These are phyloP conservation scores for Piper betle DNA, from an alignment of 164 flowering plant genomes.

Conservation along the genomic window DNA sequence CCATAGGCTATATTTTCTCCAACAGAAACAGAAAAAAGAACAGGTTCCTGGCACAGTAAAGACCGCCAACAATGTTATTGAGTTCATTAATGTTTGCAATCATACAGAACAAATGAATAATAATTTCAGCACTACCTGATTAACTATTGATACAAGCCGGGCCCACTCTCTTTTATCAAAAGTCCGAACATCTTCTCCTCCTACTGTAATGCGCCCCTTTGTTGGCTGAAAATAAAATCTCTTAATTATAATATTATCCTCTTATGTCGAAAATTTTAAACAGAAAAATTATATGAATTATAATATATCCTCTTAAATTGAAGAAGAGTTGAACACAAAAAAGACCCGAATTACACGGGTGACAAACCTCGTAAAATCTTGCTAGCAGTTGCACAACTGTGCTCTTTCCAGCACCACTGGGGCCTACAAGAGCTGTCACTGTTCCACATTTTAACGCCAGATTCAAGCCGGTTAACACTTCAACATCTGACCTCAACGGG, in stretches of 20 bases:
- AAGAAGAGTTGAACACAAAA: no score
- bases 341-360: no score
- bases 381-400: conserved; percentile 93
- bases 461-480: conserved; percentile 57
- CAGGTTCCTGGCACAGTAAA: conserved; percentile 52
- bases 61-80: not conserved
- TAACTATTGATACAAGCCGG: conserved; percentile 74
- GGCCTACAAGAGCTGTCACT: conserved; percentile 85
- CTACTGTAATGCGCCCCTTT: conserved; percentile 74
- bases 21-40: conserved; percentile 85
- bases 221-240: conserved; percentile 52
- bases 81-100: not conserved
- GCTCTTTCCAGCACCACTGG: conserved; percentile 97
- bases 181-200: conserved; percentile 84
- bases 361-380: conserved; percentile 80
- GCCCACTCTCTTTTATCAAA: conserved; percentile 99
- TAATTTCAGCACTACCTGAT: conserved; percentile 38
- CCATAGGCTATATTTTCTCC: conserved; percentile 99
- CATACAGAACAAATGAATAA: not conserved
- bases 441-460: conserved; percentile 67
- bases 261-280: no score
- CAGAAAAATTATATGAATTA: no score
- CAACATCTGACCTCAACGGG: conserved; percentile 84
- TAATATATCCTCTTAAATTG: no score
- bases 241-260: not conserved